A percentile compares a stretch with the other conserved stretches of the same genome.
phyloP scores from a whole-genome alignment of 352 stramenopile species.

The Phytophthora pinifolia region DNA sequence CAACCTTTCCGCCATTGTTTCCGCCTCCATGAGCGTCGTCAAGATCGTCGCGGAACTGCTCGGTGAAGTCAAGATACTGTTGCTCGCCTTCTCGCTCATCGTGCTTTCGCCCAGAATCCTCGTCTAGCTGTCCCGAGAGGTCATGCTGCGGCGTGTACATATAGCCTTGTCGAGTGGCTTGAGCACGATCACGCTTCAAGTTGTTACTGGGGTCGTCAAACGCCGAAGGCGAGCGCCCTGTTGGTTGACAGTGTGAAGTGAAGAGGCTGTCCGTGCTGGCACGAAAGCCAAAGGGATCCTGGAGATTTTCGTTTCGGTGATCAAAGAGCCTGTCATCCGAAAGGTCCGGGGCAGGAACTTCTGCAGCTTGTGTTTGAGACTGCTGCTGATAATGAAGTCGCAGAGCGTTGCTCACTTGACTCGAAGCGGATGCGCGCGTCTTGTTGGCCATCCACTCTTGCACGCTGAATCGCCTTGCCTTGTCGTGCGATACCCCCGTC shows the following conservation, averaged over 20 bases:
- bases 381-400: conserved; percentile 26
- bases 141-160: conserved; percentile 30
- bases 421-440: conserved; percentile 32
- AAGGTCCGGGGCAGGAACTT: neutral
- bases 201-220: neutral
- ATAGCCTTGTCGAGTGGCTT: conserved; percentile 22
- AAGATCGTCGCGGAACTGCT: conserved; percentile 46
- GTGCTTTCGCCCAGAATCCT: conserved; percentile 10
- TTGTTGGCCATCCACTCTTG: conserved; percentile 80
- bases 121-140: conserved; percentile 1
- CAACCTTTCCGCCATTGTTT: conserved; percentile 28
- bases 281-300: conserved; percentile 8
- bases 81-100: conserved; percentile 21
- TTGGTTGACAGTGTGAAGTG: neutral
- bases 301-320: conserved; percentile 6
- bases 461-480: conserved; percentile 59
- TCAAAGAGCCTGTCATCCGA: conserved; percentile 5
- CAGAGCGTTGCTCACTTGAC: conserved; percentile 26
- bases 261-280: conserved; percentile 3
- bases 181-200: conserved; percentile 1
- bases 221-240: neutral
- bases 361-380: conserved; percentile 8
- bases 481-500: conserved; percentile 70
- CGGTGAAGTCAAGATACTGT: conserved; percentile 50
- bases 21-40: conserved; percentile 12